Evolutionary conservation across 106 monocot genomes (phyloP).

Genomic region (Agapanthus africanus): DNA sequence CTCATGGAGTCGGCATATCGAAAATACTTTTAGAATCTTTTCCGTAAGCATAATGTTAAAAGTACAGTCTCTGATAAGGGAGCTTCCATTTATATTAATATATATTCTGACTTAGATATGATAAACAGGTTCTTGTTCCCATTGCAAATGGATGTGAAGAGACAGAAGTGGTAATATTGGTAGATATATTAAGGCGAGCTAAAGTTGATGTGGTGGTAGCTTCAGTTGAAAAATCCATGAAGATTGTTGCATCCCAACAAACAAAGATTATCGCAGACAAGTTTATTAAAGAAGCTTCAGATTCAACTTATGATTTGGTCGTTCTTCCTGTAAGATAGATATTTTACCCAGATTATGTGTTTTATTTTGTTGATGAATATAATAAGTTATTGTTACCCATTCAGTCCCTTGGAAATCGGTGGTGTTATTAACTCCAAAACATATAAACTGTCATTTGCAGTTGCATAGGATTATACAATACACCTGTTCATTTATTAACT

Average conservation of each 20-base stretch:
- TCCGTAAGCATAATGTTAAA: no score
- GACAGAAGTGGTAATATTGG: slow-evolving; percentile 72
- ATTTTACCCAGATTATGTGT: background rate
- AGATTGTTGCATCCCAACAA: slow-evolving; percentile 67
- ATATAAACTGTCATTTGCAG: background rate
- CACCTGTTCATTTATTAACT: background rate
- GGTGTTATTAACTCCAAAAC: background rate
- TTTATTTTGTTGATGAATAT: background rate
- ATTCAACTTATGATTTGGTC: slow-evolving; percentile 68
- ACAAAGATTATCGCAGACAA: slow-evolving; percentile 72
- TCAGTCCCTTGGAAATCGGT: background rate
- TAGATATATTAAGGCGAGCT: slow-evolving; percentile 81
- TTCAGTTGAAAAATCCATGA: slow-evolving; percentile 70
- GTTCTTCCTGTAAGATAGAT: slow-evolving; percentile 65
- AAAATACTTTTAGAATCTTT: background rate
- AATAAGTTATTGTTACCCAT: background rate
- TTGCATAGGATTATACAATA: background rate
- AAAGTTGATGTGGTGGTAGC: slow-evolving; percentile 74
- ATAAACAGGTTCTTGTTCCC: slow-evolving; percentile 71
- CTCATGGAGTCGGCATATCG: background rate
- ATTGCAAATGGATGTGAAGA: slow-evolving; percentile 91
- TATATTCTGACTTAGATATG: background rate
- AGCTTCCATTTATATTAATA: background rate
- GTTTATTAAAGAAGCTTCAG: slow-evolving; percentile 45
- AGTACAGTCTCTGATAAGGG: background rate